These are phyloP conservation scores for Kuraishia hungarica DNA, from an alignment of 805 yeast genomes.

Conservation along the genomic window DNA sequence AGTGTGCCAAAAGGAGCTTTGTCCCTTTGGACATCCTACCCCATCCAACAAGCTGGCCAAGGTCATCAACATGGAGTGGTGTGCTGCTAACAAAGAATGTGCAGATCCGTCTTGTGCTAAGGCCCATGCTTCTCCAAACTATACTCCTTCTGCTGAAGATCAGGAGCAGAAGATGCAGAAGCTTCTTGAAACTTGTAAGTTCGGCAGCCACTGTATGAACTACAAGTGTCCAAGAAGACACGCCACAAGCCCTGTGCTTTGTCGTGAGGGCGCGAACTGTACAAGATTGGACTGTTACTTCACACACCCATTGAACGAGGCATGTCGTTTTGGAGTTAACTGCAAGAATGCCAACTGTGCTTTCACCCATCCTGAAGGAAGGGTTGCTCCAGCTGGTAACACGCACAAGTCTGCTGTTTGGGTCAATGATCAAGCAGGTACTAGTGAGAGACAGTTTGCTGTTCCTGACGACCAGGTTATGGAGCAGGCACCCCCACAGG, in stretches of 20 bases:
- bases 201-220: conserved; percentile 69
- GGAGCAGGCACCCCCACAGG: conserved; percentile 55
- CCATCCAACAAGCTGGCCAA: conserved; percentile 72
- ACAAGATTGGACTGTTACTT: conserved; percentile 74
- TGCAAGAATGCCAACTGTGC: conserved; percentile 69
- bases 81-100: conserved; percentile 63
- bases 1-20: conserved; percentile 65
- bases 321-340: conserved; percentile 70
- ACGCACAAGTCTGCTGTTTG: conserved; percentile 20
- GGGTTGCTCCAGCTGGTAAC: conserved; percentile 26
- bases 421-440: conserved; percentile 25
- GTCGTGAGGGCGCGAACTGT: conserved; percentile 79
- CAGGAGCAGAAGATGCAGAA: conserved; percentile 30
- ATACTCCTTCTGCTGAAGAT: conserved; percentile 18
- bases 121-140: conserved; percentile 76
- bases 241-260: conserved; percentile 61
- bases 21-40: conserved; percentile 90
- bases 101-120: conserved; percentile 50
- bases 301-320: conserved; percentile 72
- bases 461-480: conserved; percentile 66
- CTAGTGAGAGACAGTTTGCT: conserved; percentile 65
- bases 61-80: conserved; percentile 66
- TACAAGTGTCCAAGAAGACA: conserved; percentile 77
- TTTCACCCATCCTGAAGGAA: conserved; percentile 77
- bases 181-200: conserved; percentile 76